Evolutionary conservation across 2,329 filamentous ascomycete genomes (phyloP).

Genomic region (Aspergillus quadrilineatus): DNA sequence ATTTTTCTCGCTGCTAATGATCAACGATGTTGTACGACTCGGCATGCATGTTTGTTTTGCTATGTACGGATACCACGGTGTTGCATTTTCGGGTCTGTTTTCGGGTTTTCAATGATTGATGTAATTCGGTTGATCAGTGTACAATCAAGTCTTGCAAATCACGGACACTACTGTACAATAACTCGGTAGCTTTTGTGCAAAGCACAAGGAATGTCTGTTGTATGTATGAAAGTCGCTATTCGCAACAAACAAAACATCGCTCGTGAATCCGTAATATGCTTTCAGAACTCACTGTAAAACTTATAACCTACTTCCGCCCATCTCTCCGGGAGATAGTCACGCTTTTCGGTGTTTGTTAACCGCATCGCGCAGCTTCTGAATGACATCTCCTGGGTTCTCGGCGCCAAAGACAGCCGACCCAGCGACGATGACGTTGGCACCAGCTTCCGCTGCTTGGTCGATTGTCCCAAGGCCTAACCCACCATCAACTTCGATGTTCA

Average conservation of each 20-base stretch:
- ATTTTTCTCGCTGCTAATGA: not conserved
- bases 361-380: conserved; percentile 72
- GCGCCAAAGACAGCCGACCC: conserved; percentile 95
- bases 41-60: conserved; percentile 10
- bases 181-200: not conserved
- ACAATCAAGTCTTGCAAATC: not conserved
- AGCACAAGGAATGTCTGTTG: not conserved
- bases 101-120: not conserved
- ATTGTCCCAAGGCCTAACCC: conserved; percentile 86
- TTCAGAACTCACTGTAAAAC: not conserved
- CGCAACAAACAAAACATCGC: not conserved
- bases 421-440: conserved; percentile 96
- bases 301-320: not conserved
- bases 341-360: conserved; percentile 63
- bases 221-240: not conserved
- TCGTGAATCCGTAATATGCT: not conserved
- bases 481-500: conserved; percentile 97
- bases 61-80: conserved; percentile 18
- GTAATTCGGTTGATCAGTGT: conserved; percentile 1
- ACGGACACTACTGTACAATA: not conserved
- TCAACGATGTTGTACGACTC: conserved; percentile 5
- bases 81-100: conserved; percentile 4
- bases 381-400: conserved; percentile 81
- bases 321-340: not conserved
- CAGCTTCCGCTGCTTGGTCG: conserved; percentile 88